Evolutionary conservation across 2,329 filamentous ascomycete genomes (phyloP).

Genomic region (Zalaria obscura): DNA sequence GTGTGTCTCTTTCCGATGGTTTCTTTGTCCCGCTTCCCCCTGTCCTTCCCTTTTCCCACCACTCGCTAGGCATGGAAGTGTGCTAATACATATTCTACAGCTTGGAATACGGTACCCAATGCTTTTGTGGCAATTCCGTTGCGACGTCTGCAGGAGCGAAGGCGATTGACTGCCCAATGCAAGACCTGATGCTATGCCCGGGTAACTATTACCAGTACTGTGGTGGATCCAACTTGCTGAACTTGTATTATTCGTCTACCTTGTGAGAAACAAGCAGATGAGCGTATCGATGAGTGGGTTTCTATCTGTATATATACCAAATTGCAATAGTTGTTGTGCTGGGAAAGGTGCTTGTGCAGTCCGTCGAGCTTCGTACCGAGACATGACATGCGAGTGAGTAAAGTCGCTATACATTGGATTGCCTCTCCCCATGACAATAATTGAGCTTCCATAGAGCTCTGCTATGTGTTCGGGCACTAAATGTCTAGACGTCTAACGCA

Average conservation of each 20-base stretch:
- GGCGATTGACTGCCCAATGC: conserved; percentile 8
- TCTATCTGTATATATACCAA: too few species aligned
- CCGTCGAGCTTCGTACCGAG: too few species aligned
- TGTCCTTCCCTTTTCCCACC: too few species aligned
- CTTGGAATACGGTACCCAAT: conserved; percentile 10
- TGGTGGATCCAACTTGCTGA: conserved; percentile 16
- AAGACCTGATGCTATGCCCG: conserved; percentile 12
- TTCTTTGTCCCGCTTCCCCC: not conserved
- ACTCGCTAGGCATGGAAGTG: not conserved
- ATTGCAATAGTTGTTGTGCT: too few species aligned
- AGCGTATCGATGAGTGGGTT: too few species aligned
- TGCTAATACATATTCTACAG: conserved; percentile 2
- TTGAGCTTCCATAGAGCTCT: too few species aligned
- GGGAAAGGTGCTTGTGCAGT: too few species aligned
- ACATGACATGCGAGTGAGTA: too few species aligned
- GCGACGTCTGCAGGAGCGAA: conserved; percentile 7
- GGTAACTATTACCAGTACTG: conserved; percentile 16
- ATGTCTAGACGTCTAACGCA: too few species aligned
- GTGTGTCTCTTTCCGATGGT: conserved; percentile 4
- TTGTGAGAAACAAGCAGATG: conserved; percentile 11
- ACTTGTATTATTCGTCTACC: conserved; percentile 15
- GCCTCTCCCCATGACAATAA: too few species aligned
- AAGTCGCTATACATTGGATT: too few species aligned
- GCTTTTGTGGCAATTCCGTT: conserved; percentile 15
- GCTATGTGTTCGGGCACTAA: too few species aligned